Evolutionary conservation across 768 basidiomycete species (phyloP), one percentile per base, ranked within the genome.

Genomic region (Aureoboletus auriporus): DNA sequence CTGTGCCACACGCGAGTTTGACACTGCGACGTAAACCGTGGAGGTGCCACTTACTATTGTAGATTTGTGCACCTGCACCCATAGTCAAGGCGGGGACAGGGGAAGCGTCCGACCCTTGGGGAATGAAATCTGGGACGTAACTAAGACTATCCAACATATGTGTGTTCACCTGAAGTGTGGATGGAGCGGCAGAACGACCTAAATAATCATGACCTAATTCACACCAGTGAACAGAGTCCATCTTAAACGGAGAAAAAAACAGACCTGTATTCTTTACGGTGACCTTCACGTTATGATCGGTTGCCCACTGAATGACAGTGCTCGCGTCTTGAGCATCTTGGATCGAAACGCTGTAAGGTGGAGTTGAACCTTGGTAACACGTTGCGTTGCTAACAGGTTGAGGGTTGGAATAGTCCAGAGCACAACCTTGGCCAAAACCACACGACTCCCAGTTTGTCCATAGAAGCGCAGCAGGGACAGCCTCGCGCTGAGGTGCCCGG

Each of bases 401-500:
- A 27, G 58, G 61, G 14, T 57, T 27, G 20, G 33, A 28, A 31
- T 51, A 55, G 27, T 63, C 51, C 20, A 63, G 30, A 17, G 51
- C 42, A 26, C 61, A 62, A 2, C 51, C 61, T 26, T 52, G 36
- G 4, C 9, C 41, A 9, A 49, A 63, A 14, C 49, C 38, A 33
- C 61, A 62, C 2, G 53, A 27, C 38, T 63, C 61, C 55, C 55
- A 63, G 44, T 62, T 62, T 23, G 20, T 13, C 61, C 53, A 63
- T 11, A 62, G 37, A 10, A 63, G 53, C 2, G 61, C 20, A 23
- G 58, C 23, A 2, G 61, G 28, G 8, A 42, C 30, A 8, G 43
- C 45, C 52, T 55, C 61, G 23, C 61, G 61, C 61, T 62, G 39
- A 43, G 17, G 17, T 16, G n/a, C n/a, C 8, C 5, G 28, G 17